Evolutionary conservation across 495 filamentous ascomycete species (phyloP).

Genomic region (Penicillium roqueforti): DNA sequence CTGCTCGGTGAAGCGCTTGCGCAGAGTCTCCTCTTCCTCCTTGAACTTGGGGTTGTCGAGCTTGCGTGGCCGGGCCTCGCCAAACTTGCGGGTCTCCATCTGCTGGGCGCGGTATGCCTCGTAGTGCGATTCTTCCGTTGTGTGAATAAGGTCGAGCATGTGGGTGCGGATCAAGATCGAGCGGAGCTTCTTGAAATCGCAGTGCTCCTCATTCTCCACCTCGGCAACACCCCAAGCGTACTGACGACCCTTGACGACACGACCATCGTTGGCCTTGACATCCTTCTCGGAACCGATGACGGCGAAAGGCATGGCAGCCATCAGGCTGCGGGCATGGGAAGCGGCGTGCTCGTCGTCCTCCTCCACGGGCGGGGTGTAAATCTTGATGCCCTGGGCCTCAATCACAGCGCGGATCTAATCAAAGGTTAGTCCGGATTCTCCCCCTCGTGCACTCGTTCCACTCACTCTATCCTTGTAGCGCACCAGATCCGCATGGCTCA

Average conservation of each 20-base stretch:
- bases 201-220: conserved; percentile 99
- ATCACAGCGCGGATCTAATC: conserved; percentile 85
- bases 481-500: conserved; percentile 85
- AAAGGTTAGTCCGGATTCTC: conserved; percentile 1
- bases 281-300: conserved; percentile 99
- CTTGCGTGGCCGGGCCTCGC: conserved; percentile 93
- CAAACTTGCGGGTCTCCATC: conserved; percentile 99
- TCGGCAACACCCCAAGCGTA: conserved; percentile 99
- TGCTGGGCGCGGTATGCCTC: conserved; percentile 98
- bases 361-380: conserved; percentile 95
- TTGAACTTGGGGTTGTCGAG: conserved; percentile 99
- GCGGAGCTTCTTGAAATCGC: conserved; percentile 99
- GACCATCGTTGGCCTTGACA: conserved; percentile 90
- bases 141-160: conserved; percentile 99
- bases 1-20: conserved; percentile 99
- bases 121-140: conserved; percentile 97
- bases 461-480: conserved; percentile 90
- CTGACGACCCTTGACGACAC: conserved; percentile 96
- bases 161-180: conserved; percentile 99
- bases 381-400: conserved; percentile 98
- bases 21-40: conserved; percentile 95
- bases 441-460: conserved; percentile 6
- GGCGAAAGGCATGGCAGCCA: conserved; percentile 96
- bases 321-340: conserved; percentile 86
- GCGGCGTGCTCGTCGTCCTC: conserved; percentile 97